These are phyloP conservation scores for Cytospora piceicola DNA, from an alignment of 2,329 filamentous ascomycete species.

Conservation along the genomic window DNA sequence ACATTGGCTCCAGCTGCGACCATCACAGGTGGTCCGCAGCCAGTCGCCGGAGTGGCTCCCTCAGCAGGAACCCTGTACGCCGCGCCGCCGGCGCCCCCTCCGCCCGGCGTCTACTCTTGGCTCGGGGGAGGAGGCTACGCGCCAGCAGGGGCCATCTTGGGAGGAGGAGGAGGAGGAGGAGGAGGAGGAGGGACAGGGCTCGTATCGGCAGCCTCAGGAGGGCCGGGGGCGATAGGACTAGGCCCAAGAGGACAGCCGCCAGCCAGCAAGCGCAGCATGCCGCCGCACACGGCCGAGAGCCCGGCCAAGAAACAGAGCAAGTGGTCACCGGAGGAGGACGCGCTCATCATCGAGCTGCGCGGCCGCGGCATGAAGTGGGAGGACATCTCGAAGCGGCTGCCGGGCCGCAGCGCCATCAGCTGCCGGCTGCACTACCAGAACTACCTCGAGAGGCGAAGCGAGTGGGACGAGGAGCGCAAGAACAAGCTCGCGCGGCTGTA, in stretches of 20 bases:
- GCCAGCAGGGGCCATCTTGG: slow-evolving; percentile 20
- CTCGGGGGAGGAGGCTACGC: slow-evolving; percentile 29
- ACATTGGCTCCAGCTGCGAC: slow-evolving; percentile 26
- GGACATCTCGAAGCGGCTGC: slow-evolving; percentile 89
- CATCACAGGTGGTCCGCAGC: slow-evolving; percentile 26
- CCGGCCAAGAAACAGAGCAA: slow-evolving; percentile 95
- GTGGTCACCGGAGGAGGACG: slow-evolving; percentile 92
- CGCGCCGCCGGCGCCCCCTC: slow-evolving; percentile 25
- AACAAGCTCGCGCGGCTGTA: slow-evolving; percentile 95
- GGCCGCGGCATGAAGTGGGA: slow-evolving; percentile 98
- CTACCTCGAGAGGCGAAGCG: slow-evolving; percentile 87
- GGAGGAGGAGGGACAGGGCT: slow-evolving; percentile 34
- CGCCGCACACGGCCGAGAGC: slow-evolving; percentile 61
- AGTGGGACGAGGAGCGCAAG: slow-evolving; percentile 98
- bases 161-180: slow-evolving; percentile 32
- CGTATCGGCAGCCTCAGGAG: slow-evolving; percentile 33
- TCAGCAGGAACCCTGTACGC: slow-evolving; percentile 28
- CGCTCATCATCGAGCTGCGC: slow-evolving; percentile 89
- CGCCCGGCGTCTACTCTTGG: slow-evolving; percentile 26
- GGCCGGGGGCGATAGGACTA: slow-evolving; percentile 12
- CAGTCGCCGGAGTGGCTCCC: slow-evolving; percentile 26
- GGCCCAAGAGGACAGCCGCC: slow-evolving; percentile 24
- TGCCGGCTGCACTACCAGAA: slow-evolving; percentile 97
- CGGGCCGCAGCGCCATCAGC: slow-evolving; percentile 89
- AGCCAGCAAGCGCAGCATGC: slow-evolving; percentile 54